Percentiles rank a stretch among this genome's conserved stretches.
Conservation (phyloP, 1,139 yeast genomes). For the Yamadazyma atmosphaerica region DNA sequence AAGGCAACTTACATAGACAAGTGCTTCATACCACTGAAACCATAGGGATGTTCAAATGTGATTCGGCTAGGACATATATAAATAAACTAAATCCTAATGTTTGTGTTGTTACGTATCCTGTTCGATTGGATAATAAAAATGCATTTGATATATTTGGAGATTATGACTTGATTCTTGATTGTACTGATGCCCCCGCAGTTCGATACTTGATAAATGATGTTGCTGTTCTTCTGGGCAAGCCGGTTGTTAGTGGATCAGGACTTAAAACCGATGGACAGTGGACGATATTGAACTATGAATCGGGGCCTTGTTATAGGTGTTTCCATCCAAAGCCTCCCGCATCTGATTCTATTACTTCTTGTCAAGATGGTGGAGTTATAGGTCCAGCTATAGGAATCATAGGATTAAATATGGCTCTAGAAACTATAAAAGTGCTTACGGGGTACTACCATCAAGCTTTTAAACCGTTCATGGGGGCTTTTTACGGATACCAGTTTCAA, state of each 20-base stretch:
- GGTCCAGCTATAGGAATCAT: constrained; percentile 95
- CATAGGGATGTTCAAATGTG: constrained; percentile 74
- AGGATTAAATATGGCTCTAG: constrained; percentile 88
- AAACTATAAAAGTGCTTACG: constrained; percentile 72
- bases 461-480: constrained; percentile 68
- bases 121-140: constrained; percentile 53
- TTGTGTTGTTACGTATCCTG: constrained; percentile 49
- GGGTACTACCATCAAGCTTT: constrained; percentile 57
- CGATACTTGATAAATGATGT: constrained; percentile 88
- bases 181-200: constrained; percentile 91
- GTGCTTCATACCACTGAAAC: constrained; percentile 68
- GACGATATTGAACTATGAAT: constrained; percentile 66
- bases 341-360: constrained; percentile 76
- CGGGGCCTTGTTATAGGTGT: constrained; percentile 94
- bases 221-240: constrained; percentile 64
- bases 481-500: constrained; percentile 75
- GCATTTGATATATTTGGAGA: constrained; percentile 60
- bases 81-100: constrained; percentile 67
- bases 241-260: constrained; percentile 92
- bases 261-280: constrained; percentile 90
- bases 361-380: constrained; percentile 92
- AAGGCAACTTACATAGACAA: constrained; percentile 87
- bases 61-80: constrained; percentile 65
- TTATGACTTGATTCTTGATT: constrained; percentile 82
- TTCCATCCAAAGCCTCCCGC: constrained; percentile 91